Evolutionary conservation across 345 rosid genomes (phyloP).

Genomic region (Euphorbia lathyris): DNA sequence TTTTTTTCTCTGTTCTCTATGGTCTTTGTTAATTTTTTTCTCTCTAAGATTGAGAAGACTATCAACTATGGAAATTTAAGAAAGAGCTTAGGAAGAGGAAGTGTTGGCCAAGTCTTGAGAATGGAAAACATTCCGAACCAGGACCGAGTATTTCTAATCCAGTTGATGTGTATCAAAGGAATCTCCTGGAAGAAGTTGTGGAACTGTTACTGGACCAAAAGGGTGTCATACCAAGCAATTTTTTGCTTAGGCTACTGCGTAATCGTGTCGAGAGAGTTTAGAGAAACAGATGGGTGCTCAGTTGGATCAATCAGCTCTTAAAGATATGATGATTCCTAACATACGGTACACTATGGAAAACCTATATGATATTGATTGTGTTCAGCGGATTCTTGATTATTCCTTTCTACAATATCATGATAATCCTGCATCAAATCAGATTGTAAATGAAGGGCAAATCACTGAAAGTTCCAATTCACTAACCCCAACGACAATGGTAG

Average conservation of each 20-base stretch:
- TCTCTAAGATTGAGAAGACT: no score
- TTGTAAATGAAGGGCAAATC: constrained; percentile 49
- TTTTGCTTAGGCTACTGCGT: constrained; percentile 75
- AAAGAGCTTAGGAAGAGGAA: no score
- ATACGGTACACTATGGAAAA: constrained; percentile 68
- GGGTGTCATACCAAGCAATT: constrained; percentile 56
- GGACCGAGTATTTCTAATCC: constrained; percentile 30
- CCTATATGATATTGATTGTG: constrained; percentile 76
- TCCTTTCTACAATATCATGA: constrained; percentile 46
- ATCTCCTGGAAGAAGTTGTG: constrained; percentile 74
- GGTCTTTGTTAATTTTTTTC: no score
- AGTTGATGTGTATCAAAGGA: constrained; percentile 47
- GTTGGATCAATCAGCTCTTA: constrained; percentile 70
- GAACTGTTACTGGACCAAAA: constrained; percentile 59
- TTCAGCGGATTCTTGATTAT: constrained; percentile 80
- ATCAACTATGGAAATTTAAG: no score
- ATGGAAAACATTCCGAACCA: constrained; percentile 23
- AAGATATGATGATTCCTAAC: constrained; percentile 79
- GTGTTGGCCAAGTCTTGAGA: constrained; percentile 35
- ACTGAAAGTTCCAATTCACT: constrained; percentile 49
- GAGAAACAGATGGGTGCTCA: constrained; percentile 73
- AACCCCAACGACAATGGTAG: constrained; percentile 61
- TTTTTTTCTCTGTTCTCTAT: no score
- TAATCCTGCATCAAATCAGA: constrained; percentile 30
- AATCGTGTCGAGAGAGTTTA: constrained; percentile 53